phyloP scores from a whole-genome alignment of 345 rosid genomes.

The Rhodamnia argentea region DNA sequence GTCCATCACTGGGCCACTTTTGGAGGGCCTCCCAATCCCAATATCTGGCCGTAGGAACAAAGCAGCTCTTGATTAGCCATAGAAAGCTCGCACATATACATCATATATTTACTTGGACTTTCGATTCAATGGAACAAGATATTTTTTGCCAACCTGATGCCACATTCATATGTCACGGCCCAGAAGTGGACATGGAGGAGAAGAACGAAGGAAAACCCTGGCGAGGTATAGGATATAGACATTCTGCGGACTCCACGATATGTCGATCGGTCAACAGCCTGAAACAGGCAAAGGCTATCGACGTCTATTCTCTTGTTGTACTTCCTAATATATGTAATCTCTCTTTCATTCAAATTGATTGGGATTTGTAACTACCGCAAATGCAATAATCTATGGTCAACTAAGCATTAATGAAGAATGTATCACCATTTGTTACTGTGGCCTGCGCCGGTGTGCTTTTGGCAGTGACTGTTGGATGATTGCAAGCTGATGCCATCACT shows the following conservation, averaged over 20 bases:
- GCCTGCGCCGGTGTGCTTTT: neutral
- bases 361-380: neutral
- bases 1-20: constrained; percentile 35
- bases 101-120: neutral
- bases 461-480: neutral
- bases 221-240: neutral
- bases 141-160: neutral
- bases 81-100: neutral
- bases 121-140: neutral
- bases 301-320: neutral
- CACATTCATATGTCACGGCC: neutral
- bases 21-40: constrained; percentile 51
- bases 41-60: constrained; percentile 36
- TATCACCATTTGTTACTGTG: neutral
- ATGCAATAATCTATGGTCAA: neutral
- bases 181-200: neutral
- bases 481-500: neutral
- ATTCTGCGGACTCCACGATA: neutral
- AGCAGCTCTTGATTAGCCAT: constrained; percentile 43
- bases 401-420: neutral
- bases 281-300: neutral
- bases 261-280: neutral
- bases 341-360: neutral
- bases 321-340: neutral
- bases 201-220: neutral